These are phyloP conservation scores for Cryptococcus amylolentus DNA, from an alignment of 1,284 basidiomycete species.

Conservation along the genomic window DNA sequence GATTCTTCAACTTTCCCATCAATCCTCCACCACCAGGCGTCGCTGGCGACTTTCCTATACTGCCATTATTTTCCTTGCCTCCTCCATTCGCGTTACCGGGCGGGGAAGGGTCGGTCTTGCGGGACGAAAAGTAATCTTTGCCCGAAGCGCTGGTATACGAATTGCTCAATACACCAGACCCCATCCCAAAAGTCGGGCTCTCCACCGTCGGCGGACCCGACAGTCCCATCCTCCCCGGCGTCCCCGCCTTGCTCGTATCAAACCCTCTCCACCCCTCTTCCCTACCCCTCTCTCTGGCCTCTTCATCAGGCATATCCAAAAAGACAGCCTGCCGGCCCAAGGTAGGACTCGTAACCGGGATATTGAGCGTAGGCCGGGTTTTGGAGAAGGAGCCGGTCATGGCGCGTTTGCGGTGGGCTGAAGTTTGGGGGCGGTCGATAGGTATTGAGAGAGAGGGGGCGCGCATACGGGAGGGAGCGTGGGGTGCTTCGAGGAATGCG, in stretches of 20 bases:
- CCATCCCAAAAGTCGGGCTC: too few relatives aligned
- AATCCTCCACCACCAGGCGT: conserved; percentile 60
- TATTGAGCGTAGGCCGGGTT: conserved; percentile 46
- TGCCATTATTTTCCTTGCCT: background rate
- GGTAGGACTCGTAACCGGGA: conserved; percentile 65
- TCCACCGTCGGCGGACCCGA: too few relatives aligned
- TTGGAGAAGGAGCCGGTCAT: conserved; percentile 25
- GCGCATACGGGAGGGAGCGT: conserved; percentile 36
- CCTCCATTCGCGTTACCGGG: conserved; percentile 11
- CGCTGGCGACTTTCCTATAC: conserved; percentile 4
- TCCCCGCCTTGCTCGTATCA: too few relatives aligned
- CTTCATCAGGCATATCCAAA: conserved; percentile 27
- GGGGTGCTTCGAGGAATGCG: conserved; percentile 16
- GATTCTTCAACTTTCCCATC: conserved; percentile 72
- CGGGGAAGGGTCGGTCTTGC: conserved; percentile 17
- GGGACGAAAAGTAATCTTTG: conserved; percentile 46
- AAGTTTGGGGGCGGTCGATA: conserved; percentile 30
- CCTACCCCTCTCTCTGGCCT: too few relatives aligned
- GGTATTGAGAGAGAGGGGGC: conserved; percentile 24
- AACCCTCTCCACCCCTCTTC: too few relatives aligned
- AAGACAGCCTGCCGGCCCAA: conserved; percentile 53
- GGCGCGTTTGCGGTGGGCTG: conserved; percentile 32
- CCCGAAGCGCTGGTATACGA: background rate
- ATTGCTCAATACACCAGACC: too few relatives aligned
- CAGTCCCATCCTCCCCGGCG: too few relatives aligned